Evolutionary conservation across 139 green algal genomes (phyloP).

Genomic region (Chlorella sorokiniana): DNA sequence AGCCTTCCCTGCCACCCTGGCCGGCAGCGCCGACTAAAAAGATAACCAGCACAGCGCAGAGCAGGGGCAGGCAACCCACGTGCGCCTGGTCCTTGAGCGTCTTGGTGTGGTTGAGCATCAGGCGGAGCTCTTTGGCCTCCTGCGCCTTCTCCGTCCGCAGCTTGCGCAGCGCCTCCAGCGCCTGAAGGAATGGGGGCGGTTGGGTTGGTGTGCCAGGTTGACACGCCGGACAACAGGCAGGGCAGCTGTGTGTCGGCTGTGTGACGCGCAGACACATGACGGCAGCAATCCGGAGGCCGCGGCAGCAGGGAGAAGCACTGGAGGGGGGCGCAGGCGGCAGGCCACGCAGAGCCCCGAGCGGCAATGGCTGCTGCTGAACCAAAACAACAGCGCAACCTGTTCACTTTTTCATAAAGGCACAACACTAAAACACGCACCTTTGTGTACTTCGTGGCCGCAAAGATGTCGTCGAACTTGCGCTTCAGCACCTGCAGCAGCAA

Average conservation of each 20-base stretch:
- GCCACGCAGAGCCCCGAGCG: no score
- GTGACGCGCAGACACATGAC: no score
- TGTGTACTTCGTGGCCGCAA: slow-evolving; percentile 94
- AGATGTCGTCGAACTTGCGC: slow-evolving; percentile 99
- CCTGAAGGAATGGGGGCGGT: slow-evolving; percentile 45
- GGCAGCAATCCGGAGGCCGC: no score
- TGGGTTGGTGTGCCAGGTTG: not conserved
- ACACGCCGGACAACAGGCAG: no score
- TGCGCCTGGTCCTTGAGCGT: slow-evolving; percentile 59
- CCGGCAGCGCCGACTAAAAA: no score
- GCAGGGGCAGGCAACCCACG: not conserved
- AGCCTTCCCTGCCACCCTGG: no score
- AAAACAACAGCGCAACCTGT: no score
- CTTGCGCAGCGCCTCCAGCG: slow-evolving; percentile 90
- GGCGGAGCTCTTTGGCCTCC: slow-evolving; percentile 63
- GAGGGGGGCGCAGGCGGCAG: no score
- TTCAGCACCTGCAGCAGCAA: slow-evolving; percentile 70
- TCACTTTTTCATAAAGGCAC: no score
- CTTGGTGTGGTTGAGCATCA: slow-evolving; percentile 76
- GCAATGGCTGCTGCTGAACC: no score
- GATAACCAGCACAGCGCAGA: not conserved
- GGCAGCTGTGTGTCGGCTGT: not conserved
- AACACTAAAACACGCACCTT: no score
- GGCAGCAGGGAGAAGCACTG: no score
- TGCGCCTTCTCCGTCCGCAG: slow-evolving; percentile 78